Percentiles rank a stretch among this genome's conserved stretches.
Conservation (phyloP, 176 grass and related monocot species). For the Stipa capillata region DNA sequence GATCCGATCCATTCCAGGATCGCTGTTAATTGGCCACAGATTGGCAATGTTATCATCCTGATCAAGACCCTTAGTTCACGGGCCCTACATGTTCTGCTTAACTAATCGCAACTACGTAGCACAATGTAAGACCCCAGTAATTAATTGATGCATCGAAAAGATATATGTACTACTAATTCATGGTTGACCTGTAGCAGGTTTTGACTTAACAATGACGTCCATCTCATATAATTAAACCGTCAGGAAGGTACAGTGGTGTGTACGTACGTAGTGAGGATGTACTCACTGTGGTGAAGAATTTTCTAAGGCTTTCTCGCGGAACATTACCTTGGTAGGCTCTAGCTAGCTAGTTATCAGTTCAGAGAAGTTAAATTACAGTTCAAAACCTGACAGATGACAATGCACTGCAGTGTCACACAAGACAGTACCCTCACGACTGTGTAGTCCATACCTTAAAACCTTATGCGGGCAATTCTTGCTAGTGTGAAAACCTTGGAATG, state of each 20-base stretch:
- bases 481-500: neutral
- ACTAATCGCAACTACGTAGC: slow-evolving; percentile 12
- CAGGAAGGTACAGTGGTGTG: slow-evolving; percentile 5
- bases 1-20: neutral
- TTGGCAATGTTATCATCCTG: slow-evolving; percentile 13
- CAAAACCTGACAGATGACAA: neutral
- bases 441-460: neutral
- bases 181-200: slow-evolving; percentile 2
- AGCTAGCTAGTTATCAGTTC: neutral
- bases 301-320: neutral
- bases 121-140: neutral
- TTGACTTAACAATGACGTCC: neutral
- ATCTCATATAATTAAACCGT: neutral
- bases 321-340: neutral
- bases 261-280: neutral
- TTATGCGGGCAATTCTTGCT: neutral
- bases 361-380: neutral
- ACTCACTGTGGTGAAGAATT: neutral
- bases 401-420: neutral
- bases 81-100: slow-evolving; percentile 6
- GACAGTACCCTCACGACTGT: neutral
- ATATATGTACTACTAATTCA: neutral
- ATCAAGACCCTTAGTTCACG: neutral
- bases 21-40: neutral
- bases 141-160: neutral